phyloP scores from a whole-genome alignment of 495 filamentous ascomycete genomes.

The Aspergillus hancockii region DNA sequence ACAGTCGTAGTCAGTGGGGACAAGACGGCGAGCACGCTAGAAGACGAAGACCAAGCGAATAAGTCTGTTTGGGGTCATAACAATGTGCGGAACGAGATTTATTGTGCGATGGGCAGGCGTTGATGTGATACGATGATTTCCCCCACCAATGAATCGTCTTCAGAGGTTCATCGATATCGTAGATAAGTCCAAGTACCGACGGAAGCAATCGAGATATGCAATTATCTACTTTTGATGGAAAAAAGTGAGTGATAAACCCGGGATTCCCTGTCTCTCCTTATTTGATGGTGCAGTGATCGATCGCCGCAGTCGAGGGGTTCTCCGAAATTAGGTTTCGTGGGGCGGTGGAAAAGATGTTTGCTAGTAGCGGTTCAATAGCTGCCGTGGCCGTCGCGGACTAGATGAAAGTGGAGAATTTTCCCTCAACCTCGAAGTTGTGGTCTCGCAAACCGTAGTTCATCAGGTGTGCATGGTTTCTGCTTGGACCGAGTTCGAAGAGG shows the following conservation, averaged over 20 bases:
- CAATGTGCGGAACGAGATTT: constrained; percentile 41
- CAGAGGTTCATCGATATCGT: constrained; percentile 1
- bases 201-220: not conserved
- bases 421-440: constrained; percentile 6
- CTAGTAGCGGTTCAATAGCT: constrained; percentile 4
- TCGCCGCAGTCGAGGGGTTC: constrained; percentile 30
- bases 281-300: constrained; percentile 25
- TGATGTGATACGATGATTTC: constrained; percentile 20
- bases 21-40: not conserved
- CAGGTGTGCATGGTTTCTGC: not conserved
- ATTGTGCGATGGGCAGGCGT: constrained; percentile 40
- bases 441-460: constrained; percentile 3
- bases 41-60: constrained; percentile 18
- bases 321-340: constrained; percentile 36
- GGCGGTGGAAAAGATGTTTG: constrained; percentile 27
- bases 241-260: constrained; percentile 3
- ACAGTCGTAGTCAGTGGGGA: not conserved
- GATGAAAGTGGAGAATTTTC: not conserved
- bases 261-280: constrained; percentile 1
- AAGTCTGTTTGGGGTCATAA: constrained; percentile 29
- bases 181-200: not conserved
- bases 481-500: not conserved
- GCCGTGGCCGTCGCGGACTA: not conserved
- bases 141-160: constrained; percentile 14
- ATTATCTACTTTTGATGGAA: constrained; percentile 6